A percentile compares a stretch with the other conserved stretches of the same genome.
Conservation (phyloP, 2,329 filamentous ascomycete species). For the Pseudogymnoascus sp. region DNA sequence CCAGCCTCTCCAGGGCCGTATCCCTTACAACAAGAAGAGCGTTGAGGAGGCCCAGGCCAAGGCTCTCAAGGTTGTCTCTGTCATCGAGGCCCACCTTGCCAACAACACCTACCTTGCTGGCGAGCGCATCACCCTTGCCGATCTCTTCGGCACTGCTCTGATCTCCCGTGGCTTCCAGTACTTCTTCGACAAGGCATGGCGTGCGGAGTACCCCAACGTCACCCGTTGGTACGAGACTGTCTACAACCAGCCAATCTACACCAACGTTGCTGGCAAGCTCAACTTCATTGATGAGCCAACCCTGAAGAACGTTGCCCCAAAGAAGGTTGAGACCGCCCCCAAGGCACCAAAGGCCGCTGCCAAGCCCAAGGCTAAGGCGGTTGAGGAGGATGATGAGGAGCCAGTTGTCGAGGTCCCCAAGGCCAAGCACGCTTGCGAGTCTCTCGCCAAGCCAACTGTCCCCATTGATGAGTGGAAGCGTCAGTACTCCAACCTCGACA, state of each 20-base stretch:
- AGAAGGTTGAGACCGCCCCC: slow-evolving; percentile 63
- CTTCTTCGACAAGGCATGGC: slow-evolving; percentile 90
- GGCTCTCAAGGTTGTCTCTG: slow-evolving; percentile 57
- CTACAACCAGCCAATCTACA: slow-evolving; percentile 86
- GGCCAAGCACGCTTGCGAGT: slow-evolving; percentile 92
- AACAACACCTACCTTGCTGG: slow-evolving; percentile 95
- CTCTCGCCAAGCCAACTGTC: slow-evolving; percentile 70
- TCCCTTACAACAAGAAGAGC: slow-evolving; percentile 95
- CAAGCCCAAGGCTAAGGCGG: slow-evolving; percentile 37
- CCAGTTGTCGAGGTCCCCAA: slow-evolving; percentile 59
- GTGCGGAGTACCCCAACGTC: slow-evolving; percentile 71
- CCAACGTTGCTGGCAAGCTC: slow-evolving; percentile 65
- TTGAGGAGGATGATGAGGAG: slow-evolving; percentile 57
- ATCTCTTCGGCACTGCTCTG: slow-evolving; percentile 75
- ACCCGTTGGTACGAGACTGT: slow-evolving; percentile 94
- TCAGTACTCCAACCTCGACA: slow-evolving; percentile 94
- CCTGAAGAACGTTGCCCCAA: slow-evolving; percentile 68
- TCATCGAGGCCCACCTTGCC: slow-evolving; percentile 80
- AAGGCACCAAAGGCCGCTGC: slow-evolving; percentile 47
- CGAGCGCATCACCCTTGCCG: slow-evolving; percentile 94
- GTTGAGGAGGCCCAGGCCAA: slow-evolving; percentile 72
- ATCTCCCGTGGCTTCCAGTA: slow-evolving; percentile 83
- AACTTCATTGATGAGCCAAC: slow-evolving; percentile 75
- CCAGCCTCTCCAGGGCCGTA: slow-evolving; percentile 72
- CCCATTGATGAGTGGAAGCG: slow-evolving; percentile 97